Evolutionary conservation across 768 basidiomycete species (phyloP).

Genomic region (Suillus subluteus): DNA sequence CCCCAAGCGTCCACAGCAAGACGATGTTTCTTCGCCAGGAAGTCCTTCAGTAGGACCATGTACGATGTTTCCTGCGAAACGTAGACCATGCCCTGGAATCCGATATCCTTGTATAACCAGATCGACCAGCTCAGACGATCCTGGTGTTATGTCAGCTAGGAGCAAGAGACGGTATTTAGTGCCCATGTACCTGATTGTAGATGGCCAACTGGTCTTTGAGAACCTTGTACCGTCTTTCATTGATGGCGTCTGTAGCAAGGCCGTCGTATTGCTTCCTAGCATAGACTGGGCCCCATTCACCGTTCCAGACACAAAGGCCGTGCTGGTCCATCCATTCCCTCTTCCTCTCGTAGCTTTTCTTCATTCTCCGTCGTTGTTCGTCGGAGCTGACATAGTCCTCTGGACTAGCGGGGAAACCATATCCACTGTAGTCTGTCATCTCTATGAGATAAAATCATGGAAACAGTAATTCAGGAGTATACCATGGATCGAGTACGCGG

Average conservation of each 20-base stretch:
- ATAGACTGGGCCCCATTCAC: constrained; percentile 86
- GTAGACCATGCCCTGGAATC: constrained; percentile 87
- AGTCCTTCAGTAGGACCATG: constrained; percentile 66
- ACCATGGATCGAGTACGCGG: constrained; percentile 80
- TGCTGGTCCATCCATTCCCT: constrained; percentile 75
- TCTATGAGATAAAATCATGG: neutral
- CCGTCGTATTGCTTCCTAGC: constrained; percentile 65
- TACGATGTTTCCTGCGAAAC: constrained; percentile 70
- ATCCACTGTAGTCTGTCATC: constrained; percentile 39
- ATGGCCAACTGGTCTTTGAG: constrained; percentile 75
- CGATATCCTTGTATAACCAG: constrained; percentile 88
- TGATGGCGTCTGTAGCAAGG: constrained; percentile 63
- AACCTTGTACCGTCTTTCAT: constrained; percentile 64
- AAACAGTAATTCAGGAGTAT: constrained; percentile 10
- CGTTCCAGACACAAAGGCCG: constrained; percentile 74
- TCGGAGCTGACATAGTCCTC: constrained; percentile 57
- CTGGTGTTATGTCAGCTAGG: constrained; percentile 31
- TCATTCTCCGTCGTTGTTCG: constrained; percentile 54
- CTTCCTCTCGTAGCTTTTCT: constrained; percentile 71
- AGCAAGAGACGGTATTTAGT: neutral
- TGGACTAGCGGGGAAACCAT: constrained; percentile 67
- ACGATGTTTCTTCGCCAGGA: constrained; percentile 78
- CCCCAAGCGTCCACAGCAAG: constrained; percentile 83
- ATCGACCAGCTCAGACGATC: constrained; percentile 79
- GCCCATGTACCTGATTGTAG: constrained; percentile 55